These are phyloP conservation scores for Lipomyces chichibuensis DNA, from an alignment of 805 yeast species.

Conservation along the genomic window DNA sequence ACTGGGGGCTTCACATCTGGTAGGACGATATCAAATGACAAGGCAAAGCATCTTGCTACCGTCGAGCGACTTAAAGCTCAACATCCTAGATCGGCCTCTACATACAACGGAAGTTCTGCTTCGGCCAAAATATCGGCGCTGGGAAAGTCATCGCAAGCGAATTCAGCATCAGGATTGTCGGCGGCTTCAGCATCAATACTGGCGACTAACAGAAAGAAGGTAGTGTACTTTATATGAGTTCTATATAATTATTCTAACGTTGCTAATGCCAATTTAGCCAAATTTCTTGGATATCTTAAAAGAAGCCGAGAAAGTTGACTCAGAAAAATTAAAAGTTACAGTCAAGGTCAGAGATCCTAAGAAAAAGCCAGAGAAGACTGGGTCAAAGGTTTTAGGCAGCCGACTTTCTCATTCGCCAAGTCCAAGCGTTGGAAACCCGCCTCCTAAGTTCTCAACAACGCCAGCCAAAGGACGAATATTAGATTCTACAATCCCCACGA, in stretches of 20 bases:
- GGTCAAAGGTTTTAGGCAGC: neutral
- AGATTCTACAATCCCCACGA: neutral
- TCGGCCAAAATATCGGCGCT: neutral
- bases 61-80: slow-evolving; percentile 26
- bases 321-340: slow-evolving; percentile 50
- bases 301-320: slow-evolving; percentile 64
- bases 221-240: neutral
- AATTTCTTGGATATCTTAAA: slow-evolving; percentile 70
- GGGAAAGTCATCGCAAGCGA: neutral
- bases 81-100: slow-evolving; percentile 15
- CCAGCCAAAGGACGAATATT: neutral
- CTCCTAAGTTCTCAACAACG: neutral
- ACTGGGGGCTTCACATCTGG: neutral
- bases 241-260: neutral
- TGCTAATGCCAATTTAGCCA: slow-evolving; percentile 43
- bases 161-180: neutral
- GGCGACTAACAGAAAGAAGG: slow-evolving; percentile 1
- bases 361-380: slow-evolving; percentile 16
- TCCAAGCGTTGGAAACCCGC: neutral
- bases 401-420: neutral
- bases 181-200: neutral
- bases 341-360: slow-evolving; percentile 45
- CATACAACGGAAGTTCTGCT: neutral
- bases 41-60: slow-evolving; percentile 17
- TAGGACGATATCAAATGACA: slow-evolving; percentile 19